These are phyloP conservation scores for Microthyrium microscopicum DNA, from an alignment of 2,329 filamentous ascomycete genomes.

Conservation along the genomic window DNA sequence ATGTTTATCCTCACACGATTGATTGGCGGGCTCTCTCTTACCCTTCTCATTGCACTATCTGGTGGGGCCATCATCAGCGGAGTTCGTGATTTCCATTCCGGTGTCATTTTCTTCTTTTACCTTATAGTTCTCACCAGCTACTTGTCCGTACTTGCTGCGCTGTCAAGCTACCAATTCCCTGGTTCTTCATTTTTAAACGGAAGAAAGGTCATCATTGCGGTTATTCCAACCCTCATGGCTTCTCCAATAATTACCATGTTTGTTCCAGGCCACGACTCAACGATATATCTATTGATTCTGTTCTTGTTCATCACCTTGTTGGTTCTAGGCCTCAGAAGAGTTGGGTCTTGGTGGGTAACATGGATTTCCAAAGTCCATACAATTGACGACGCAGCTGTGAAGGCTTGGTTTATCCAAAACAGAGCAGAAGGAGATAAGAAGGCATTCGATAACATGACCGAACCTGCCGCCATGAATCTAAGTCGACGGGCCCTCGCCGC, in stretches of 20 bases:
- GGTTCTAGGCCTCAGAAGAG: slow-evolving; percentile 34
- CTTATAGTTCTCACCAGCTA: slow-evolving; percentile 41
- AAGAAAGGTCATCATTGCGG: slow-evolving; percentile 36
- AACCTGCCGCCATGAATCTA: slow-evolving; percentile 31
- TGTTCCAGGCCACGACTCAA: slow-evolving; percentile 33
- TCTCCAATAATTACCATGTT: slow-evolving; percentile 41
- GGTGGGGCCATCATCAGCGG: slow-evolving; percentile 34
- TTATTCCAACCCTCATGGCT: slow-evolving; percentile 39
- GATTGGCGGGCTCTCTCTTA: slow-evolving; percentile 34
- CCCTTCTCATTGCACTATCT: slow-evolving; percentile 34
- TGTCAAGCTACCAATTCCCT: slow-evolving; percentile 29
- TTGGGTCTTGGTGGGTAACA: slow-evolving; percentile 41
- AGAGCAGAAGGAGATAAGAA: slow-evolving; percentile 16
- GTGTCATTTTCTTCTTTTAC: slow-evolving; percentile 43
- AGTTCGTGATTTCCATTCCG: slow-evolving; percentile 26
- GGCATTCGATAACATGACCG: slow-evolving; percentile 27
- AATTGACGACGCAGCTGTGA: slow-evolving; percentile 32
- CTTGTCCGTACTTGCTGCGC: slow-evolving; percentile 37
- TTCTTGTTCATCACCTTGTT: slow-evolving; percentile 36
- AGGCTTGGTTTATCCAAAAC: slow-evolving; percentile 30
- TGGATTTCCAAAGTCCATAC: slow-evolving; percentile 37
- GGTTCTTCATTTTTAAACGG: slow-evolving; percentile 41
- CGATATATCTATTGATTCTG: slow-evolving; percentile 38
- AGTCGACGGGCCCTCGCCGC: slow-evolving; percentile 28
- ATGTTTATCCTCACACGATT: slow-evolving; percentile 37